phyloP scores from a whole-genome alignment of 2,329 filamentous ascomycete species.

The Fusarium sp. region DNA sequence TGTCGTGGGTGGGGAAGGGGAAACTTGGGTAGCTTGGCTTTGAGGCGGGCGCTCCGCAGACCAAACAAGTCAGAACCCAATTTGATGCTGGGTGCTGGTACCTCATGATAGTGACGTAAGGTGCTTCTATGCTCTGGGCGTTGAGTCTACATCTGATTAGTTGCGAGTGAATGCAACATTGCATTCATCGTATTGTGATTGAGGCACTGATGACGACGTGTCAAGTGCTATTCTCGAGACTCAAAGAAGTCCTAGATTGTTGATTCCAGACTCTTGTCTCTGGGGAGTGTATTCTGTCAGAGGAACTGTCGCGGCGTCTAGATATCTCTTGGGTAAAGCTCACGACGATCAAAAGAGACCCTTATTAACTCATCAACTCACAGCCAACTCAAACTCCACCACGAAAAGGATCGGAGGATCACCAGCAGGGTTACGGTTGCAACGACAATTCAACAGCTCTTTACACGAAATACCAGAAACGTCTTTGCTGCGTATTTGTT shows the following conservation, averaged over 20 bases:
- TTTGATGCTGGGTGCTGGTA: constrained; percentile 10
- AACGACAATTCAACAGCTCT: neutral
- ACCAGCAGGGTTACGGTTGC: constrained; percentile 27
- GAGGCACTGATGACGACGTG: constrained; percentile 10
- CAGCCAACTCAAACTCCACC: constrained; percentile 16
- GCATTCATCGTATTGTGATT: constrained; percentile 14
- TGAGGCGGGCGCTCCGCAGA: constrained; percentile 29
- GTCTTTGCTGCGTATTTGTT: neutral
- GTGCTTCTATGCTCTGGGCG: neutral
- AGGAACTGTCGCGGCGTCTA: neutral
- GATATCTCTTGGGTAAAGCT: constrained; percentile 1
- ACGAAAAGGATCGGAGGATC: constrained; percentile 24
- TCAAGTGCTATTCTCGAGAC: neutral
- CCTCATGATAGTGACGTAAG: constrained; percentile 33
- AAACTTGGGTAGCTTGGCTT: constrained; percentile 17
- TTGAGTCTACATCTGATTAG: constrained; percentile 8
- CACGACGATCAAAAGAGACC: constrained; percentile 18
- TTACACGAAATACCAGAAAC: constrained; percentile 17
- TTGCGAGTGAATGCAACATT: constrained; percentile 31
- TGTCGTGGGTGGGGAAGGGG: constrained; percentile 12
- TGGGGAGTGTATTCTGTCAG: neutral
- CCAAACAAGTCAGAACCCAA: constrained; percentile 40
- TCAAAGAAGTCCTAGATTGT: neutral
- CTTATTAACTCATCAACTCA: neutral
- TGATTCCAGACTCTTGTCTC: neutral